These are phyloP conservation scores for Ilex aquifolium DNA, from an alignment of 257 asterid genomes.

Conservation along the genomic window DNA sequence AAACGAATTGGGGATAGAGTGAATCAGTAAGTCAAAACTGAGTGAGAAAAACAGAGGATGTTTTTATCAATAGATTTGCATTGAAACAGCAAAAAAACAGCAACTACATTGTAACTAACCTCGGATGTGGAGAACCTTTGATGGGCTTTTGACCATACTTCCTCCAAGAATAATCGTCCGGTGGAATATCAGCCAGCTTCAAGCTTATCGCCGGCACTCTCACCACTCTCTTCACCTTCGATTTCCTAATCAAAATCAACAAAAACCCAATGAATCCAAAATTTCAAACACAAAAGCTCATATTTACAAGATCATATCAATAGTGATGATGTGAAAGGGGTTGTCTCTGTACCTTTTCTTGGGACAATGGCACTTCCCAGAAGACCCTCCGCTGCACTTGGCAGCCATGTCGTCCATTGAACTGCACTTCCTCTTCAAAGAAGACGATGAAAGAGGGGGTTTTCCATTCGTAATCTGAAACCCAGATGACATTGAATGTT, in stretches of 20 bases:
- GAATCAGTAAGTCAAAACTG: too few relatives aligned
- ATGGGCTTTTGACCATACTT: conserved; percentile 82
- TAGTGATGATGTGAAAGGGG: too few relatives aligned
- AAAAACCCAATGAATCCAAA: background rate
- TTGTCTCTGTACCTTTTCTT: conserved; percentile 45
- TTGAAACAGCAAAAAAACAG: too few relatives aligned
- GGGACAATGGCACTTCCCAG: conserved; percentile 73
- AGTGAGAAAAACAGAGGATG: too few relatives aligned
- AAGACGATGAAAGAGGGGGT: conserved; percentile 51
- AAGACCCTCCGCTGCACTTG: conserved; percentile 53
- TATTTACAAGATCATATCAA: too few relatives aligned
- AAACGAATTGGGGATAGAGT: too few relatives aligned
- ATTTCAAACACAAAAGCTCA: background rate
- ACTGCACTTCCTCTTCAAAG: conserved; percentile 63
- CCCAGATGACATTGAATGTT: conserved; percentile 67
- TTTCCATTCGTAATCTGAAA: conserved; percentile 75
- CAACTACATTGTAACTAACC: conserved; percentile 20
- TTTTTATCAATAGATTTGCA: too few relatives aligned
- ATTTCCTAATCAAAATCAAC: conserved; percentile 32
- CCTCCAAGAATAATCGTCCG: conserved; percentile 80
- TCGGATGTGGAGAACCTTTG: conserved; percentile 79
- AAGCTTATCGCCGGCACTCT: conserved; percentile 63
- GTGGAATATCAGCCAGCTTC: conserved; percentile 82
- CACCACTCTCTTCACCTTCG: conserved; percentile 44
- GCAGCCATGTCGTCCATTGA: conserved; percentile 40